phyloP scores from a whole-genome alignment of 2,329 filamentous ascomycete species.

The Phyllosticta capitalensis region DNA sequence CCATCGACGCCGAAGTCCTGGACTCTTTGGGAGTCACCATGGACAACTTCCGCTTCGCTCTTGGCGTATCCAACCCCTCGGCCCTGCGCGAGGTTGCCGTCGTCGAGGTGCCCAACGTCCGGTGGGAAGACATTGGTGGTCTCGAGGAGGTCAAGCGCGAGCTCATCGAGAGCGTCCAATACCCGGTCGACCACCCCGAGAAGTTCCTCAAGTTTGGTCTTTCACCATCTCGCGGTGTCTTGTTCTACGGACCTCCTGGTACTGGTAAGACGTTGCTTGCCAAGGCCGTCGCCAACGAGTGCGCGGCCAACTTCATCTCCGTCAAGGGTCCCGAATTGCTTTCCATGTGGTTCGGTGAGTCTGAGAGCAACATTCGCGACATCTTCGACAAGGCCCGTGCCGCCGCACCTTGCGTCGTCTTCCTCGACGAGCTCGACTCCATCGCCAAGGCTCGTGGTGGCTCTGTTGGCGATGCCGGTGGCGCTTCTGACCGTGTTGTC shows the following conservation, averaged over 20 bases:
- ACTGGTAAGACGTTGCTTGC: conserved; percentile 99
- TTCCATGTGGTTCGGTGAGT: conserved; percentile 99
- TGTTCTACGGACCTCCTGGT: conserved; percentile 98
- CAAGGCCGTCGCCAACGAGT: conserved; percentile 99
- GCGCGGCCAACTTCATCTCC: conserved; percentile 98
- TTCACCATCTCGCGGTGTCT: conserved; percentile 92
- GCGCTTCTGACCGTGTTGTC: conserved; percentile 97
- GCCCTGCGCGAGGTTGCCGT: conserved; percentile 97
- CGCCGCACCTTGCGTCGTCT: conserved; percentile 94
- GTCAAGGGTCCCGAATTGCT: conserved; percentile 97
- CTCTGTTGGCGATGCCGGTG: conserved; percentile 88
- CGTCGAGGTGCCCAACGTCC: conserved; percentile 97
- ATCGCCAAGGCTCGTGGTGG: conserved; percentile 99
- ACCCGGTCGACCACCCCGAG: conserved; percentile 97
- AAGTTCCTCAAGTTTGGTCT: conserved; percentile 99
- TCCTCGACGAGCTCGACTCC: conserved; percentile 96
- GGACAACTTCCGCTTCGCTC: conserved; percentile 99
- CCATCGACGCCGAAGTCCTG: conserved; percentile 95
- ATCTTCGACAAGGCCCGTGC: conserved; percentile 99
- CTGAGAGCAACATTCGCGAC: conserved; percentile 98
- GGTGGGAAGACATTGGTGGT: conserved; percentile 99
- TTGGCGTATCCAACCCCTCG: conserved; percentile 96
- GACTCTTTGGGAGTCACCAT: conserved; percentile 98
- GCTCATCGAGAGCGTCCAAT: conserved; percentile 97
- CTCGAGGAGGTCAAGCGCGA: conserved; percentile 98